These are phyloP conservation scores for Lactifluus piperatus DNA, from an alignment of 768 basidiomycete genomes.

Conservation along the genomic window DNA sequence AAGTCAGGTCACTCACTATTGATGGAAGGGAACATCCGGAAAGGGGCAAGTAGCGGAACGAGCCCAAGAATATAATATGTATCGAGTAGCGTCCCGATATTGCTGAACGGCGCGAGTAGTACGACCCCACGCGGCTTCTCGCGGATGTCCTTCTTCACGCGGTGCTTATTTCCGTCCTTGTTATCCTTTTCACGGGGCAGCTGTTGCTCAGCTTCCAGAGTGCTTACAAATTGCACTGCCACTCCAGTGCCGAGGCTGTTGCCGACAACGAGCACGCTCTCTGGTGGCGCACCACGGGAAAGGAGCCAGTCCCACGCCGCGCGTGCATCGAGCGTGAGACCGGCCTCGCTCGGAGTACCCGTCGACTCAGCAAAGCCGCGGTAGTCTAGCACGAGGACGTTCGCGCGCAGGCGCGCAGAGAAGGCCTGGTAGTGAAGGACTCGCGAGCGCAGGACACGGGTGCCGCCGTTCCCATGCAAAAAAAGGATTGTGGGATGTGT, in stretches of 20 bases:
- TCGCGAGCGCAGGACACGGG: constrained; percentile 59
- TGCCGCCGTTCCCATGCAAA: constrained; percentile 85
- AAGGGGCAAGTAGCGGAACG: constrained; percentile 63
- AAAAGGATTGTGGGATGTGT: constrained; percentile 75
- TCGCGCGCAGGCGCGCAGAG: constrained; percentile 55
- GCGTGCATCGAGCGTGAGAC: constrained; percentile 62
- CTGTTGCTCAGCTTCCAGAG: constrained; percentile 31
- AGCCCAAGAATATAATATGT: constrained; percentile 59
- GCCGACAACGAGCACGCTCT: constrained; percentile 67
- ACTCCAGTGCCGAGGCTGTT: constrained; percentile 90
- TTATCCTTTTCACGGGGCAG: not conserved
- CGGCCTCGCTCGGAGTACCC: constrained; percentile 67
- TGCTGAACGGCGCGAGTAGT: constrained; percentile 35
- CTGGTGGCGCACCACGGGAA: constrained; percentile 43
- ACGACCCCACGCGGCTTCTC: constrained; percentile 32
- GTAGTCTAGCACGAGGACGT: constrained; percentile 85
- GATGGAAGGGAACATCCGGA: constrained; percentile 52
- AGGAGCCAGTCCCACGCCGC: constrained; percentile 77
- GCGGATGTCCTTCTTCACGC: constrained; percentile 12
- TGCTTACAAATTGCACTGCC: constrained; percentile 33
- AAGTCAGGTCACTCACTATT: constrained; percentile 42
- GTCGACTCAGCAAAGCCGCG: constrained; percentile 86
- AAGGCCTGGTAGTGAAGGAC: constrained; percentile 61
- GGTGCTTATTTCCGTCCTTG: not conserved
- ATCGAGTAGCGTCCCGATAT: constrained; percentile 41